A percentile compares a stretch with the other conserved stretches of the same genome.
phyloP scores from a whole-genome alignment of 805 yeast species.

The Blastobotrys muscicola region DNA sequence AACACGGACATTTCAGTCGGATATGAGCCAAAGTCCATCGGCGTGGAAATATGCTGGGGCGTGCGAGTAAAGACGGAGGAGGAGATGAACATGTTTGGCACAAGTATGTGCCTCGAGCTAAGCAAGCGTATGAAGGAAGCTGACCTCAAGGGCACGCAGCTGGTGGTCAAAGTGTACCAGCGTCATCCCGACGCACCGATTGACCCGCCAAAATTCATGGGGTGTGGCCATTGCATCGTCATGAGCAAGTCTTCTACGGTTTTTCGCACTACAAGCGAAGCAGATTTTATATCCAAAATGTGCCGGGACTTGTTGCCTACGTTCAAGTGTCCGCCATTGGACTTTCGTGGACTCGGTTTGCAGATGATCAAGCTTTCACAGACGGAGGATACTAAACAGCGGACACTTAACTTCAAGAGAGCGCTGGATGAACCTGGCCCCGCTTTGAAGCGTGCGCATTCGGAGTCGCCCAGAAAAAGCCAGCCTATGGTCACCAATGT shows the following conservation, averaged over 20 bases:
- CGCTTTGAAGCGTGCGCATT: too few relatives aligned
- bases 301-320: constrained; percentile 46
- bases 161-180: constrained; percentile 57
- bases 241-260: constrained; percentile 47
- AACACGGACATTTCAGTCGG: constrained; percentile 41
- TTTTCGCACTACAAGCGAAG: constrained; percentile 51
- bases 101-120: constrained; percentile 50
- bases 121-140: constrained; percentile 40
- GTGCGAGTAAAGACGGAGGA: constrained; percentile 54
- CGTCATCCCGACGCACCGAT: constrained; percentile 61
- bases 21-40: constrained; percentile 55
- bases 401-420: too few relatives aligned
- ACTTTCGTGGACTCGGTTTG: constrained; percentile 71
- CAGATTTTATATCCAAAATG: constrained; percentile 54
- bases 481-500: too few relatives aligned
- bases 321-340: constrained; percentile 51
- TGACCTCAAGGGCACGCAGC: constrained; percentile 41
- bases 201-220: constrained; percentile 69
- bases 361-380: constrained; percentile 47
- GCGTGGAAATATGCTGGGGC: constrained; percentile 89
- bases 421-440: too few relatives aligned
- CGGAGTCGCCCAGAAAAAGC: too few relatives aligned
- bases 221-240: constrained; percentile 73
- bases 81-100: constrained; percentile 59
- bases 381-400: background rate